Conservation (phyloP, 2,329 filamentous ascomycete genomes). For the Aureobasidium sp. region DNA sequence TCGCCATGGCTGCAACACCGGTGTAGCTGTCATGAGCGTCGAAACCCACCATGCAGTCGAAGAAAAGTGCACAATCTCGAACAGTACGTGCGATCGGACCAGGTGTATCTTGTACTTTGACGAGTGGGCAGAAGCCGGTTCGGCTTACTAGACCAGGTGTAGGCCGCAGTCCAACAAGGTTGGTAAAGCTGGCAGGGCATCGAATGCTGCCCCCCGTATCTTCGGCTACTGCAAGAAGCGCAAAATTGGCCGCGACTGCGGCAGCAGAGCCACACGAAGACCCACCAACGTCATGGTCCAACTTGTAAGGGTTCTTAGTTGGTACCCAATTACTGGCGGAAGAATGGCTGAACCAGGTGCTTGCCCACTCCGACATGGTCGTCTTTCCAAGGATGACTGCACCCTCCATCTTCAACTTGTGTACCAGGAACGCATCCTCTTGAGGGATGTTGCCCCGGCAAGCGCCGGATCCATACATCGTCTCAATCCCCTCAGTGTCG, state of each 20-base stretch:
- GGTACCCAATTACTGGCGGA: not conserved
- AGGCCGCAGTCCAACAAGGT: constrained; percentile 15
- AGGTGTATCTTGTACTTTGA: constrained; percentile 34
- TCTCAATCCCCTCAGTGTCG: constrained; percentile 18
- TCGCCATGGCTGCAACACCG: constrained; percentile 28
- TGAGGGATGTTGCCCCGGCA: constrained; percentile 3
- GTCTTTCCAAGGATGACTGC: constrained; percentile 21
- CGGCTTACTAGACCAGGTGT: constrained; percentile 25
- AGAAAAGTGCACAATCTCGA: constrained; percentile 34
- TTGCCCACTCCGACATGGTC: constrained; percentile 20
- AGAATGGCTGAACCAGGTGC: constrained; percentile 15
- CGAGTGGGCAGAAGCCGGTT: constrained; percentile 32
- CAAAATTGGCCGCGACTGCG: constrained; percentile 18
- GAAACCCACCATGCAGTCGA: constrained; percentile 35
- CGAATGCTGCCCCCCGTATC: constrained; percentile 19
- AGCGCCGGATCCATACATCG: constrained; percentile 17
- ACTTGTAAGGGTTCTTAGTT: constrained; percentile 11
- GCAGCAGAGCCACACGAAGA: constrained; percentile 11
- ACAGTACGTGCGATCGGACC: constrained; percentile 37
- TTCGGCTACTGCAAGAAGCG: constrained; percentile 16
- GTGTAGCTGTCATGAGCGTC: constrained; percentile 34
- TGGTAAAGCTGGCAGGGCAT: constrained; percentile 5
- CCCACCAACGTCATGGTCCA: constrained; percentile 7
- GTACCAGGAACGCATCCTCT: constrained; percentile 9
- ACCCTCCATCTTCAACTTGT: constrained; percentile 11